These are phyloP conservation scores for Fistulifera pelliculosa DNA, from an alignment of 108 stramenopile species.

Conservation along the genomic window DNA sequence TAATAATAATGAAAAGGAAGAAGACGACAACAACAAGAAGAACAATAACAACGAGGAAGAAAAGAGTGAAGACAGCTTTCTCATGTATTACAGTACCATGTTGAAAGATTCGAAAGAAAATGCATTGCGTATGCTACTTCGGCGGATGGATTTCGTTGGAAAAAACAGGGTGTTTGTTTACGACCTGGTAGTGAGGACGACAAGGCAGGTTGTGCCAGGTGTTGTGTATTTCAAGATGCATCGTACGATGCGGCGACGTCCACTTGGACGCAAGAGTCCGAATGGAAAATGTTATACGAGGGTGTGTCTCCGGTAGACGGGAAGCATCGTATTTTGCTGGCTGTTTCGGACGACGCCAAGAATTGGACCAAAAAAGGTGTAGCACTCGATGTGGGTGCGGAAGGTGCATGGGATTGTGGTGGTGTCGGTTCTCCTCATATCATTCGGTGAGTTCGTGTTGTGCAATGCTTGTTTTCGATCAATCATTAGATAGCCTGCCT, in stretches of 20 bases:
- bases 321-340: slow-evolving; percentile 71
- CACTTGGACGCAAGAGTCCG: slow-evolving; percentile 37
- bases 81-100: slow-evolving; percentile 93
- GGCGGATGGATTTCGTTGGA: slow-evolving; percentile 77
- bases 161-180: slow-evolving; percentile 60
- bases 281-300: slow-evolving; percentile 73
- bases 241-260: slow-evolving; percentile 28
- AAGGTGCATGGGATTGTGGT: slow-evolving; percentile 48
- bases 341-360: slow-evolving; percentile 55
- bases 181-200: slow-evolving; percentile 53
- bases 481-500: too few relatives aligned
- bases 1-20: too few relatives aligned
- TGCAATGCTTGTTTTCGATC: too few relatives aligned
- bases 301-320: slow-evolving; percentile 60
- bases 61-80: slow-evolving; percentile 46
- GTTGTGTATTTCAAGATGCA: slow-evolving; percentile 58
- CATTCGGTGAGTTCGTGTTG: slow-evolving; percentile 23
- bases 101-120: slow-evolving; percentile 67
- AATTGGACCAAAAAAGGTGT: slow-evolving; percentile 67
- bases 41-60: not conserved
- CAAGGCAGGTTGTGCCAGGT: slow-evolving; percentile 69
- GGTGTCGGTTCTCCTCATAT: slow-evolving; percentile 82
- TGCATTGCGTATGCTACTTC: slow-evolving; percentile 70
- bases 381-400: slow-evolving; percentile 60
- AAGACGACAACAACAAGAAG: too few relatives aligned